These are phyloP conservation scores for Talaromyces proteolyticus DNA, from an alignment of 495 filamentous ascomycete species.

Conservation along the genomic window DNA sequence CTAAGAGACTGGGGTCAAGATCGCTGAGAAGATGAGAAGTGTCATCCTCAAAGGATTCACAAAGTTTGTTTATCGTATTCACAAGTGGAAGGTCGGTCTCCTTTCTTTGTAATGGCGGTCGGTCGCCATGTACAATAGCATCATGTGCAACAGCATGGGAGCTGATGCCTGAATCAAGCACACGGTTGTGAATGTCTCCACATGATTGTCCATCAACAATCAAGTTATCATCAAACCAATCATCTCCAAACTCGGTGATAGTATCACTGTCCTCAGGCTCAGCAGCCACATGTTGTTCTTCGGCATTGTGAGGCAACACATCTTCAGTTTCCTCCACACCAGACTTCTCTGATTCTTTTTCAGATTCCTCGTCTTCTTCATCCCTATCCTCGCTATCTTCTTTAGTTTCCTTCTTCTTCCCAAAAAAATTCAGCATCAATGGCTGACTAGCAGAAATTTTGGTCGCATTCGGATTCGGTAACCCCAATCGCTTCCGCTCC, in stretches of 20 bases:
- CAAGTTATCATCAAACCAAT: neutral
- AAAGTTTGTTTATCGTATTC: conserved; percentile 4
- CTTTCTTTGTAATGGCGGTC: conserved; percentile 2
- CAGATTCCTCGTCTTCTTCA: conserved; percentile 3
- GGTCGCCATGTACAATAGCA: neutral
- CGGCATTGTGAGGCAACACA: neutral
- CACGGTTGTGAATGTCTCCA: neutral
- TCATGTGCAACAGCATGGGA: conserved; percentile 2
- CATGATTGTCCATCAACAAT: neutral
- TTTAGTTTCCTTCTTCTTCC: conserved; percentile 1
- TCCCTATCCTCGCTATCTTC: neutral
- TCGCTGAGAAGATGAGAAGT: conserved; percentile 32
- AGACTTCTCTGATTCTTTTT: neutral
- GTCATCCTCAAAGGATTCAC: conserved; percentile 36
- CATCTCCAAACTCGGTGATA: conserved; percentile 2
- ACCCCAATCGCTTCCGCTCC: conserved; percentile 31
- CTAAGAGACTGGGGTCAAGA: conserved; percentile 1
- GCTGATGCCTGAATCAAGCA: conserved; percentile 3
- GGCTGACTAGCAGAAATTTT: conserved; percentile 43
- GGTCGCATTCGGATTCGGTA: conserved; percentile 35
- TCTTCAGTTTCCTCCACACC: neutral
- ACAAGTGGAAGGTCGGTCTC: neutral
- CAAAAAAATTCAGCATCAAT: conserved; percentile 37
- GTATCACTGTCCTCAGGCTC: neutral
- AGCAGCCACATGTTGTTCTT: neutral